These are phyloP conservation scores for Globisporangium viniferum DNA, from an alignment of 352 stramenopile species.

Conservation along the genomic window DNA sequence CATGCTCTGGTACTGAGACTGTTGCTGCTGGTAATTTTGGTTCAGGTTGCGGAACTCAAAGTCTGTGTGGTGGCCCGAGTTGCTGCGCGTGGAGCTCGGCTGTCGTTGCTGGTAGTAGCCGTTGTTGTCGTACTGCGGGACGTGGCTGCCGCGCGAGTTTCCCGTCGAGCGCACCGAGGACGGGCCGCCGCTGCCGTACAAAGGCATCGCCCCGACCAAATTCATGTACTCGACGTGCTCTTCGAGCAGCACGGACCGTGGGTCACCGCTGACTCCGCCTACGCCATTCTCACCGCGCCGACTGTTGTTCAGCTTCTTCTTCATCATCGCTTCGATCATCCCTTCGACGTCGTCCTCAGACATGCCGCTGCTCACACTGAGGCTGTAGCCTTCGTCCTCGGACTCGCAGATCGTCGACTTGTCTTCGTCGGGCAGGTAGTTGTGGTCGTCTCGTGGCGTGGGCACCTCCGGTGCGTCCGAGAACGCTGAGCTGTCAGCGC, in stretches of 20 bases:
- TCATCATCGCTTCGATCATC: constrained; percentile 18
- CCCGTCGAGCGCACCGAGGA: not conserved
- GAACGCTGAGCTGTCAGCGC: constrained; percentile 6
- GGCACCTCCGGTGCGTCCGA: constrained; percentile 2
- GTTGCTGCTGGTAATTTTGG: not conserved
- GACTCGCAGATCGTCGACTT: constrained; percentile 14
- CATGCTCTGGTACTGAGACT: not conserved
- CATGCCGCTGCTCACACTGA: constrained; percentile 19
- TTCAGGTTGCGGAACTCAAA: constrained; percentile 18
- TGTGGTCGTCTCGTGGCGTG: constrained; percentile 3
- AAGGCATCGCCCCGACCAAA: not conserved
- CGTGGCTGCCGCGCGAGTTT: not conserved
- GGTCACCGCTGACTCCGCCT: not conserved
- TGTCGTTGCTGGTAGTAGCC: not conserved
- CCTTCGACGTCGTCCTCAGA: constrained; percentile 18
- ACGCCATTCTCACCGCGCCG: not conserved
- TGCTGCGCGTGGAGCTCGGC: not conserved
- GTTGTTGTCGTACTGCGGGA: not conserved
- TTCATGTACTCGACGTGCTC: constrained; percentile 1
- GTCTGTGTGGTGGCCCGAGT: constrained; percentile 1
- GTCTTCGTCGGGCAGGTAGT: constrained; percentile 2
- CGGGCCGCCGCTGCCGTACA: not conserved
- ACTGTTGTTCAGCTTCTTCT: constrained; percentile 10
- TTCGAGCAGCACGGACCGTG: constrained; percentile 4
- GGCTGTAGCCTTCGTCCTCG: constrained; percentile 16